A percentile compares a stretch with the other conserved stretches of the same genome.
Evolutionary conservation across 805 yeast genomes (phyloP).

Genomic region (Dipodascopsis tothii): DNA sequence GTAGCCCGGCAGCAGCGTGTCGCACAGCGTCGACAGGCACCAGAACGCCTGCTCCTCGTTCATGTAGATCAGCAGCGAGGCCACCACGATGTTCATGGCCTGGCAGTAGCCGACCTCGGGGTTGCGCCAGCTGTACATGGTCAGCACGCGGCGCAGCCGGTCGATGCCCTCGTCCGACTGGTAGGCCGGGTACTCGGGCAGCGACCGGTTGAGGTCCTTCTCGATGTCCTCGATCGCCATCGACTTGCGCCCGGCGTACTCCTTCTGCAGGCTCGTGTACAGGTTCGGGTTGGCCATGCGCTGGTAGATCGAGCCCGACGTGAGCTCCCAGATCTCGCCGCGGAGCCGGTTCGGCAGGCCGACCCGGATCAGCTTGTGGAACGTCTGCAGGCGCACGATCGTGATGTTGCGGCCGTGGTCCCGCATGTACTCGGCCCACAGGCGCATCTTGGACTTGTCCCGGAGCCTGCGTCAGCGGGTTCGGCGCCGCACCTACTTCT

Average conservation of each 20-base stretch:
- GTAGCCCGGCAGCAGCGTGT: conserved; percentile 84
- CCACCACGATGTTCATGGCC: conserved; percentile 82
- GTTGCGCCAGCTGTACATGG: conserved; percentile 93
- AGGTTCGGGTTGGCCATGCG: conserved; percentile 56
- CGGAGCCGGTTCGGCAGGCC: conserved; percentile 91
- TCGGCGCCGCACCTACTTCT: conserved; percentile 32
- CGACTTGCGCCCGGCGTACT: conserved; percentile 57
- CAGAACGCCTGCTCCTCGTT: conserved; percentile 97
- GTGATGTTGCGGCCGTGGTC: conserved; percentile 80
- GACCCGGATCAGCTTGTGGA: conserved; percentile 74
- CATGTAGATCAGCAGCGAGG: conserved; percentile 52
- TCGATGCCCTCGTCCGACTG: conserved; percentile 79
- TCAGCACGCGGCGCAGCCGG: conserved; percentile 75
- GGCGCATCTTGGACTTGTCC: conserved; percentile 76
- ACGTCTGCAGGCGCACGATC: conserved; percentile 63
- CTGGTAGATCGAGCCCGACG: conserved; percentile 75
- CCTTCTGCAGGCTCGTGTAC: conserved; percentile 52
- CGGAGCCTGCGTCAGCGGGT: conserved; percentile 34
- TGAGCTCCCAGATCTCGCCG: conserved; percentile 94
- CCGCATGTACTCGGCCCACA: conserved; percentile 88
- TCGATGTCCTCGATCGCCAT: conserved; percentile 93
- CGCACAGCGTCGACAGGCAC: conserved; percentile 77
- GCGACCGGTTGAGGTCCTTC: conserved; percentile 85
- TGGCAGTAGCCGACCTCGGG: conserved; percentile 98
- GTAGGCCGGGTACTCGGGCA: conserved; percentile 94